Evolutionary conservation across 140 eudicot genomes (phyloP), one percentile per base, ranked within the genome.

Genomic region (Eryngium alpinum): DNA sequence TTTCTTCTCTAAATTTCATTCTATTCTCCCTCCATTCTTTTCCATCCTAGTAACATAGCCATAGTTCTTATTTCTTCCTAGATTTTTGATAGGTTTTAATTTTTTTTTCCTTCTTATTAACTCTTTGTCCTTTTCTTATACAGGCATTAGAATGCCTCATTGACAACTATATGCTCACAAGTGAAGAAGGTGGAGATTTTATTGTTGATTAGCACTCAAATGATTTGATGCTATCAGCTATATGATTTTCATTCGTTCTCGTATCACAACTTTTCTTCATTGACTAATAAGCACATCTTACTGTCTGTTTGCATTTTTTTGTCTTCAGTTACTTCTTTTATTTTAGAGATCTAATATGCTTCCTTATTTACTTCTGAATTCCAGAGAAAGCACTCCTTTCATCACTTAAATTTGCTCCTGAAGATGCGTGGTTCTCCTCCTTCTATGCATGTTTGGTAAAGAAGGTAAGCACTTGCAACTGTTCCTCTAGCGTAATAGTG

Each of bases 71-170:
- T 16, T 21, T 32, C 32, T 69, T 51, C 4, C 21, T 16, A 4
- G 22, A 33, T 52, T 38, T 79, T 10, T 56, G 80, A 29, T 62
- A 24, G 43, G 46, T 38, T 73, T 49, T 24, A 28, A 34, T 59
- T 33, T 66, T 16, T 66, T 16, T 65, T 70, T 51, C 72, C 14
- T 24, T 43, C 34, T n/a, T 46, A 34, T 25, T 62, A n/a, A 72
- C 32, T 71, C 63, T 59, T 60, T 57, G 22, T 70, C 33, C 25
- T 22, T 22, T 52, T 70, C 80, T 84, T 73, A 87, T 81, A 75
- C 86, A 95, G 99, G 99, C 99, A 27, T 85, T 95, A 73, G 99
- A 95, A 88, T 90, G 97, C 83, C 97, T 95, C 72, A 83, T 89
- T 80, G 99, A 95, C 80, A 92, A 91, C 88, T 97, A 91, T 80